Evolutionary conservation across 371 early-diverging fungal species (phyloP).

Genomic region (Actinomortierella ambigua): DNA sequence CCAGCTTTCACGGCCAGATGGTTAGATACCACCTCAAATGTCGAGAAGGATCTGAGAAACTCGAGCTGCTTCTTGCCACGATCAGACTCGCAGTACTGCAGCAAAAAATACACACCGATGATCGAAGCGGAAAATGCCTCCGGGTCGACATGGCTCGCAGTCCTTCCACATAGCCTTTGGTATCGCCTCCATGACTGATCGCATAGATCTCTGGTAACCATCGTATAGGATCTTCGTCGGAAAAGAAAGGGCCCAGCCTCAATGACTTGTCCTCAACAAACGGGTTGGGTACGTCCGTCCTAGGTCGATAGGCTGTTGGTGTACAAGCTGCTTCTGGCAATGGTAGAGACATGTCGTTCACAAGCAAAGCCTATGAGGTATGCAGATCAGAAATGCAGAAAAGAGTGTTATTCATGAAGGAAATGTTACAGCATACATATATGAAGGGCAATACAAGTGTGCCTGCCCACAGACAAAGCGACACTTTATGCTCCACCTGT

Average conservation of each 20-base stretch:
- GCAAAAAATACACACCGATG: not conserved
- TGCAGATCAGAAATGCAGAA: not conserved
- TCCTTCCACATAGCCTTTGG: conserved; percentile 6
- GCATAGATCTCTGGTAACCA: conserved; percentile 4
- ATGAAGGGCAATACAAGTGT: too few relatives aligned
- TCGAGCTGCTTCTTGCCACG: conserved; percentile 1
- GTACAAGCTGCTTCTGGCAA: not conserved
- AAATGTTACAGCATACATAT: too few relatives aligned
- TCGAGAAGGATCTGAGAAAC: not conserved
- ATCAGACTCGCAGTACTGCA: conserved; percentile 4
- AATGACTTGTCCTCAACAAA: not conserved
- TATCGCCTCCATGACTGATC: conserved; percentile 3
- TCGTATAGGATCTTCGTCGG: not conserved
- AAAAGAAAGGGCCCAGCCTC: conserved; percentile 2
- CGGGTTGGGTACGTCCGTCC: not conserved
- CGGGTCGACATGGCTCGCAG: not conserved
- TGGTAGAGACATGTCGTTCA: conserved; percentile 4
- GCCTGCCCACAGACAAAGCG: too few relatives aligned
- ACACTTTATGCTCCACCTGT: not conserved
- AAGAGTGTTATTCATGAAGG: too few relatives aligned
- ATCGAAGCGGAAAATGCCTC: not conserved
- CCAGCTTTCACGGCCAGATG: too few relatives aligned
- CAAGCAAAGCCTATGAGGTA: not conserved
- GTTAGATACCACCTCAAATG: not conserved
- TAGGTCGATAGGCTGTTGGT: not conserved